Evolutionary conservation across 495 filamentous ascomycete genomes (phyloP).

Genomic region (Penicillium soppii): DNA sequence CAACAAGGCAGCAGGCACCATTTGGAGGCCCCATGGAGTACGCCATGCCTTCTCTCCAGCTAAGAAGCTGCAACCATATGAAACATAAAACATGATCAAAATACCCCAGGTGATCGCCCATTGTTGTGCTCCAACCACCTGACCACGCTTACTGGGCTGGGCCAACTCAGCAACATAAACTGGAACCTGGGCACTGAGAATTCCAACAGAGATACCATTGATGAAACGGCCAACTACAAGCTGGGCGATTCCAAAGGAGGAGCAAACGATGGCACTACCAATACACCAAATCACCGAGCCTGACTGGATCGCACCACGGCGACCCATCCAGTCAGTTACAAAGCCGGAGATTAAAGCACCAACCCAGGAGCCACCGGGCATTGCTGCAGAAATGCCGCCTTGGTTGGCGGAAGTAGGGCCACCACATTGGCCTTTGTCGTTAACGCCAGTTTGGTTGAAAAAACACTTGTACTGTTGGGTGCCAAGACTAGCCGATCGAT

Average conservation of each 20-base stretch:
- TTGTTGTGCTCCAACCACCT: conserved; percentile 68
- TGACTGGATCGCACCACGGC: conserved; percentile 62
- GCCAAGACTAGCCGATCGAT: conserved; percentile 25
- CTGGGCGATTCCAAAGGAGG: conserved; percentile 71
- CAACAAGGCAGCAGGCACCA: conserved; percentile 63
- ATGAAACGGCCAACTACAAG: conserved; percentile 70
- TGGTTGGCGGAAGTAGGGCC: conserved; percentile 50
- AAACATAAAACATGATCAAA: conserved; percentile 66
- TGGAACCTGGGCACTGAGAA: conserved; percentile 74
- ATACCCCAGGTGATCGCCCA: conserved; percentile 81
- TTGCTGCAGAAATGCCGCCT: conserved; percentile 63
- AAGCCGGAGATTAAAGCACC: conserved; percentile 64
- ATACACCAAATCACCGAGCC: conserved; percentile 62
- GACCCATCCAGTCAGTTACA: conserved; percentile 63
- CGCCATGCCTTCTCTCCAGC: conserved; percentile 60
- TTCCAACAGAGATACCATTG: conserved; percentile 72
- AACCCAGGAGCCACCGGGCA: conserved; percentile 72
- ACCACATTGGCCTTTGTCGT: conserved; percentile 35
- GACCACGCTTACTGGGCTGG: conserved; percentile 66
- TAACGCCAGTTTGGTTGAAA: conserved; percentile 50
- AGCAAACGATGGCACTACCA: conserved; percentile 66
- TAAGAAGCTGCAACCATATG: conserved; percentile 56
- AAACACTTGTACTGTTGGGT: conserved; percentile 58
- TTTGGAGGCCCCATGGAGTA: conserved; percentile 74
- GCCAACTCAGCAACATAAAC: conserved; percentile 75